phyloP scores from a whole-genome alignment of 768 basidiomycete species.

The Mycena rosella region DNA sequence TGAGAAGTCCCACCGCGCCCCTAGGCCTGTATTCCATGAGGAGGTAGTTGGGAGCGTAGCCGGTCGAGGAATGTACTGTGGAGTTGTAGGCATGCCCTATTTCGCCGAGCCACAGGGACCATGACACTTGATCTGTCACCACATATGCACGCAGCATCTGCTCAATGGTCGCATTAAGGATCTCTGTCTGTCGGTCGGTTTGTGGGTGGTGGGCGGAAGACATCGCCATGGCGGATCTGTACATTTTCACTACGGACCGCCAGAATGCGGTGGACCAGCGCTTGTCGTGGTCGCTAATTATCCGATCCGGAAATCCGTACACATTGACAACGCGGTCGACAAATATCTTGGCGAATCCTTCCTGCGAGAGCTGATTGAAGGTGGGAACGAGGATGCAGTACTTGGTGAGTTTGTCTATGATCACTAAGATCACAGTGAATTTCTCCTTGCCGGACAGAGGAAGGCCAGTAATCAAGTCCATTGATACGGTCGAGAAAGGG shows the following conservation, averaged over 20 bases:
- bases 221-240: neutral
- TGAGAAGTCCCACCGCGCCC: conserved; percentile 3
- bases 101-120: conserved; percentile 43
- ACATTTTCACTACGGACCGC: neutral
- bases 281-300: conserved; percentile 26
- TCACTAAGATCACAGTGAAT: conserved; percentile 37
- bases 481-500: conserved; percentile 1
- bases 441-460: conserved; percentile 34
- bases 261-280: conserved; percentile 36
- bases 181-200: conserved; percentile 52
- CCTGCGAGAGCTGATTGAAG: conserved; percentile 36
- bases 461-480: conserved; percentile 12
- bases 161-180: conserved; percentile 45
- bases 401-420: conserved; percentile 46
- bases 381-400: no score
- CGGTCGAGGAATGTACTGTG: conserved; percentile 41
- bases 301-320: conserved; percentile 8
- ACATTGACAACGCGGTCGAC: conserved; percentile 8
- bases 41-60: conserved; percentile 42
- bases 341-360: conserved; percentile 19
- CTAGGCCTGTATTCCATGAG: conserved; percentile 45
- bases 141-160: conserved; percentile 46
- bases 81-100: conserved; percentile 49
- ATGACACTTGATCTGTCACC: conserved; percentile 36
- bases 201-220: conserved; percentile 54